Percentiles rank a stretch among this genome's conserved stretches.
Conservation (phyloP, 2,329 filamentous ascomycete genomes). For the Talaromyces funiculosus region DNA sequence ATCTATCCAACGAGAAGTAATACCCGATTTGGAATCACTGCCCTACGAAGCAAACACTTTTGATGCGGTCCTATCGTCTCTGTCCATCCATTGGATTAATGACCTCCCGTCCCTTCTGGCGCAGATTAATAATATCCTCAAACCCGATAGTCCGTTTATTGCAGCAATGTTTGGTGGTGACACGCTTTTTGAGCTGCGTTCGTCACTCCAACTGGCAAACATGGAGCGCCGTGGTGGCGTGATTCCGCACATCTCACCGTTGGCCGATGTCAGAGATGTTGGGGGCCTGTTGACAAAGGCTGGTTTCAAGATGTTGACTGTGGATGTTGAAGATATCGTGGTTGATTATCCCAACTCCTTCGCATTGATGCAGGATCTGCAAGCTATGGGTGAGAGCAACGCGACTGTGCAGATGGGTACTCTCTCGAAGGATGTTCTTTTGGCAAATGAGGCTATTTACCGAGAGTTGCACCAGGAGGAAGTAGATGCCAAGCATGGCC, state of each 20-base stretch:
- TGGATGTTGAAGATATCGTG: conserved; percentile 95
- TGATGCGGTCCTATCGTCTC: conserved; percentile 81
- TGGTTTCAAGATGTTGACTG: conserved; percentile 91
- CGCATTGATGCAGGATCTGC: conserved; percentile 85
- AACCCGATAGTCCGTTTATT: conserved; percentile 86
- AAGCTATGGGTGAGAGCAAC: conserved; percentile 94
- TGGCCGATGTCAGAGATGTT: conserved; percentile 87
- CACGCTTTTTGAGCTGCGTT: conserved; percentile 86
- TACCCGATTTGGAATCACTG: conserved; percentile 62
- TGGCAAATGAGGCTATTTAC: conserved; percentile 87
- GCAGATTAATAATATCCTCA: conserved; percentile 80
- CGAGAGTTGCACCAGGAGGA: conserved; percentile 77
- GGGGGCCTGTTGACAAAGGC: conserved; percentile 80
- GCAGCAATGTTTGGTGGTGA: conserved; percentile 96
- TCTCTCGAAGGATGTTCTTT: conserved; percentile 73
- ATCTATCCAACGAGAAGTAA: conserved; percentile 65
- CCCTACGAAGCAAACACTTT: conserved; percentile 73
- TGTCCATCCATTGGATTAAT: conserved; percentile 96
- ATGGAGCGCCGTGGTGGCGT: conserved; percentile 87
- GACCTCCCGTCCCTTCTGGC: conserved; percentile 79
- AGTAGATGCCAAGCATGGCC: conserved; percentile 24
- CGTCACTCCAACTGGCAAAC: conserved; percentile 87
- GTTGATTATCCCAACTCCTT: conserved; percentile 90
- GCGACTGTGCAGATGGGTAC: conserved; percentile 75
- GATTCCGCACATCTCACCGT: conserved; percentile 79